These are phyloP conservation scores for Sclerotinia nivalis DNA, from an alignment of 2,329 filamentous ascomycete species.

Conservation along the genomic window DNA sequence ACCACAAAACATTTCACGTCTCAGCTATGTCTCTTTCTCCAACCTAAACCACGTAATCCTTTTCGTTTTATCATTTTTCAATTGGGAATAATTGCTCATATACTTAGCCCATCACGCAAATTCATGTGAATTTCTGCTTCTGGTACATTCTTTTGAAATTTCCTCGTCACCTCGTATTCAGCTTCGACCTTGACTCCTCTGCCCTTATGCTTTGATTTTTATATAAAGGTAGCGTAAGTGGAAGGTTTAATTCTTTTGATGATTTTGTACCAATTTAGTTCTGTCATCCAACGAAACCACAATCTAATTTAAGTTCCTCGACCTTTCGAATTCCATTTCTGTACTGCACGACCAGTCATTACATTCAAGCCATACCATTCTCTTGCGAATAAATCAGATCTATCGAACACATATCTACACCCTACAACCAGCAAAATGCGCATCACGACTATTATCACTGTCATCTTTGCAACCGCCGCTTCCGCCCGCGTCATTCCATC, in stretches of 20 bases:
- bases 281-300: not conserved
- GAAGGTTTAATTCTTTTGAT: not conserved
- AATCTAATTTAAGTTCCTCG: not conserved
- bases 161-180: not conserved
- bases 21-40: not conserved
- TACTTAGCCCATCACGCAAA: not conserved
- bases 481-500: conserved; percentile 27
- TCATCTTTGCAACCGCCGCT: conserved; percentile 21
- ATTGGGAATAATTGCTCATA: not conserved
- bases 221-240: not conserved
- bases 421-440: conserved; percentile 22
- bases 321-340: not conserved
- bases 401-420: not conserved
- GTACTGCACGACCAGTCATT: not conserved
- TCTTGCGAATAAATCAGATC: not conserved
- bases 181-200: not conserved
- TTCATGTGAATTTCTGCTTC: not conserved
- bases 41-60: not conserved
- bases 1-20: not conserved
- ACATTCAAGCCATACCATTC: not conserved
- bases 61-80: not conserved
- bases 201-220: not conserved
- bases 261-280: not conserved
- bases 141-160: not conserved
- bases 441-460: conserved; percentile 7